Evolutionary conservation across 495 filamentous ascomycete genomes (phyloP).

Genomic region (Penicillium cosmopolitanum): DNA sequence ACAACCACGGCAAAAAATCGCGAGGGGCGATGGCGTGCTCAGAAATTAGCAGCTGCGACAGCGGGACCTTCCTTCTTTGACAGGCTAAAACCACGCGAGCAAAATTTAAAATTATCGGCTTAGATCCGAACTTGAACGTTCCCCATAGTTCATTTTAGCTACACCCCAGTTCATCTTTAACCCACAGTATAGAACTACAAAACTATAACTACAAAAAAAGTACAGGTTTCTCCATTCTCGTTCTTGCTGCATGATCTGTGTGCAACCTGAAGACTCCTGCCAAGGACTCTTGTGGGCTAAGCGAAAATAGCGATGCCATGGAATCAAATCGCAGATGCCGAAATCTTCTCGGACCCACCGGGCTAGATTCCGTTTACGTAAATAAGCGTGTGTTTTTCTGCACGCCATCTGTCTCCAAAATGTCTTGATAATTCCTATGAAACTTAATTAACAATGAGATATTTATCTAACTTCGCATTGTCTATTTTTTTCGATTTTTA

Average conservation of each 20-base stretch:
- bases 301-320: constrained; percentile 5
- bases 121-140: neutral
- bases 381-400: neutral
- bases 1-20: constrained; percentile 2
- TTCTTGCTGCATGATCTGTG: neutral
- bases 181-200: too few species aligned
- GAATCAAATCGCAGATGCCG: constrained; percentile 3
- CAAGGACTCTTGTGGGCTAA: neutral
- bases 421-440: neutral
- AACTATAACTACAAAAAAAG: neutral
- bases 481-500: too few species aligned
- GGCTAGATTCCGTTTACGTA: neutral
- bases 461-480: neutral
- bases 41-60: neutral
- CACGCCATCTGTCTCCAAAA: constrained; percentile 3
- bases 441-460: neutral
- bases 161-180: neutral
- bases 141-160: constrained; percentile 3
- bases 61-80: constrained; percentile 8
- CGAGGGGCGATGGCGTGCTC: constrained; percentile 5
- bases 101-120: neutral
- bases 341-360: constrained; percentile 4
- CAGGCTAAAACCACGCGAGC: constrained; percentile 3
- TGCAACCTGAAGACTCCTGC: neutral
- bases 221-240: neutral